Evolutionary conservation across 192 early-diverging fungal genomes (phyloP), one percentile per base, ranked within the genome.

Genomic region (Rhizophagus sp.): DNA sequence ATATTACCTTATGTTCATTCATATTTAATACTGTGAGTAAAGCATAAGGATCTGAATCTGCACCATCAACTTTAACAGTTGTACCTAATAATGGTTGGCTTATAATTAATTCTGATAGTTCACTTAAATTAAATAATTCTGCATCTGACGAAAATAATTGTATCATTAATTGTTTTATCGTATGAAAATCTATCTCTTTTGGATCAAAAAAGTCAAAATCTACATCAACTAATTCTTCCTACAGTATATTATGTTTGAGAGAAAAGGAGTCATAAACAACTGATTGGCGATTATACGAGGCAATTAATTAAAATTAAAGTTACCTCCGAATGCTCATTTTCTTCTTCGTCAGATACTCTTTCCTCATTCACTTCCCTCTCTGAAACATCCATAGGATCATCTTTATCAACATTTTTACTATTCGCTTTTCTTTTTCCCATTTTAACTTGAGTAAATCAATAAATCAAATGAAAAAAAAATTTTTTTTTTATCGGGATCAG

Each of bases 141-240:
- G 91, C 81, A 81, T 97, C 96, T 78, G 93, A 90, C 36, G 90
- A 89, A 73, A 99, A 96, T 11, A 92, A 87, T 78, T 94, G 92
- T 52, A 78, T 82, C 19, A 98, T 81, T n/a, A 99, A 88, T 36
- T 90, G 90, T 83, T 99, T 99, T 80, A 97, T 86, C 6, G 95
- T 92, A 81, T 97, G 96, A 78, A 94, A 99, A 84, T 99, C 97
- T 36, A 90, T 89, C 44, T 90, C 88, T 78, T 93, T 88, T n/a
- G 94, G 93, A 73, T 96, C 94, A 85, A 95, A 97, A 83, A 98
- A 99, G 80, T 98, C 97, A 86, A 98, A 97, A 79, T 98, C 96
- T 6, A 98, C 93, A 82, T 98, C 49, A 13, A 79, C n/a, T 62
- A 41, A 62, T 27, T 71, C 34, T 13, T 78, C 47, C 44, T 62